phyloP scores from a whole-genome alignment of 2,329 filamentous ascomycete species.

The Colletotrichum limetticola region DNA sequence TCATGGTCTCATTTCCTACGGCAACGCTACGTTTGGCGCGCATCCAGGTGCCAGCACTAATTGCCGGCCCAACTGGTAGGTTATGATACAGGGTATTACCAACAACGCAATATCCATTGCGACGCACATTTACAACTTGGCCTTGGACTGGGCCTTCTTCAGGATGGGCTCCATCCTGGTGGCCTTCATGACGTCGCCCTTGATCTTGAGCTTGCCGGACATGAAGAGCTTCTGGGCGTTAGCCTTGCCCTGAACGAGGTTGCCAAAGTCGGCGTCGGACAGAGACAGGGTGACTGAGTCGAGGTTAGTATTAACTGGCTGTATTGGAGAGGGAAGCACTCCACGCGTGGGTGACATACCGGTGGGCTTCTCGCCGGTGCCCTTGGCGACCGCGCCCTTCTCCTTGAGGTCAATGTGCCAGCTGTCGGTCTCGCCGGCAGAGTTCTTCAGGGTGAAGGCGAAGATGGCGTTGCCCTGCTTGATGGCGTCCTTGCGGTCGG shows the following conservation, averaged over 20 bases:
- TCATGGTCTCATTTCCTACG: conserved; percentile 30
- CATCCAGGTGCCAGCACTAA: conserved; percentile 1
- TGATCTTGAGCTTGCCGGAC: conserved; percentile 98
- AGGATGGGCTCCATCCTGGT: conserved; percentile 95
- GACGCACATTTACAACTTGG: conserved; percentile 76
- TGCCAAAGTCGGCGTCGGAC: conserved; percentile 86
- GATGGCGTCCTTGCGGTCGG: conserved; percentile 86
- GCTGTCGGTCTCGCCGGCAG: conserved; percentile 78
- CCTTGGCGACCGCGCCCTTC: conserved; percentile 83
- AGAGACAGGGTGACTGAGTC: conserved; percentile 82
- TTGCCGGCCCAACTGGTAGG: conserved; percentile 9
- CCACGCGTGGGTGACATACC: conserved; percentile 63
- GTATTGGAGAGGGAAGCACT: not conserved
- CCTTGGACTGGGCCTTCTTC: conserved; percentile 85
- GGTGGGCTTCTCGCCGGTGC: conserved; percentile 82
- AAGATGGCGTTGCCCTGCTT: conserved; percentile 90
- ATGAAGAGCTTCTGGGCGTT: conserved; percentile 97
- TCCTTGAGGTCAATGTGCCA: conserved; percentile 98
- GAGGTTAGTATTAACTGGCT: not conserved
- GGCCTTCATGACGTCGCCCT: conserved; percentile 98
- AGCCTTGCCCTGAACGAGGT: conserved; percentile 85
- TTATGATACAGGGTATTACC: conserved; percentile 36
- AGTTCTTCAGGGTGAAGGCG: conserved; percentile 93
- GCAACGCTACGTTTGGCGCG: conserved; percentile 13
- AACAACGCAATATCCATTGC: conserved; percentile 13